Conservation (phyloP, 2,329 filamentous ascomycete species). For the Lecanicillium sp. region DNA sequence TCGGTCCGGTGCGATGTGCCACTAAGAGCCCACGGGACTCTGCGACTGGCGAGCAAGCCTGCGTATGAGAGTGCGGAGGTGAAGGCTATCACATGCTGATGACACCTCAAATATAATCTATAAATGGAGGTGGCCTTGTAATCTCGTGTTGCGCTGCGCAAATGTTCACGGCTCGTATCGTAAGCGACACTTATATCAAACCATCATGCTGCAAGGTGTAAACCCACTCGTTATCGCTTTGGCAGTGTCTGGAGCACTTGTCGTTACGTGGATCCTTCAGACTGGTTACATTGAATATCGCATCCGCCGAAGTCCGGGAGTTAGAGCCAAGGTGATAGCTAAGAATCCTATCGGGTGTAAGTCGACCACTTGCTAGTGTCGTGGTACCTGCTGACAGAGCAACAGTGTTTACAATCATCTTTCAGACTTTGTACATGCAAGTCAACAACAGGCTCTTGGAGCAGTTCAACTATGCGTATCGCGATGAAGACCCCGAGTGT, state of each 20-base stretch:
- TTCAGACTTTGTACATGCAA: background rate
- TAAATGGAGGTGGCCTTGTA: no score
- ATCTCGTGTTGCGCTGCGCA: no score
- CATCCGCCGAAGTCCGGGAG: background rate
- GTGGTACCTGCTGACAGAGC: no score
- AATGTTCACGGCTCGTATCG: no score
- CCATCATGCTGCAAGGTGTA: background rate
- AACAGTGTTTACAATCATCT: background rate
- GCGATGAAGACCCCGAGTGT: background rate
- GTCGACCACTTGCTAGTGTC: background rate
- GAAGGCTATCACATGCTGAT: no score
- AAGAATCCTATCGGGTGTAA: background rate
- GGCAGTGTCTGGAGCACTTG: background rate
- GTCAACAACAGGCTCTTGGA: background rate
- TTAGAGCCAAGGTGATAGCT: background rate
- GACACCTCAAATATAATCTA: no score
- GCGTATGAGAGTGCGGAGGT: no score
- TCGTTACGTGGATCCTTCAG: background rate
- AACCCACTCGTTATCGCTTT: background rate
- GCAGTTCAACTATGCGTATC: background rate
- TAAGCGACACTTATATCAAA: no score
- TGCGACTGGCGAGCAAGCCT: no score
- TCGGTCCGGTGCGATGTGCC: no score
- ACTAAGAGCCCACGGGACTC: no score
- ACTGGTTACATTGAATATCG: background rate